Conservation (phyloP, 768 basidiomycete genomes). For the Termitomyces sp. region DNA sequence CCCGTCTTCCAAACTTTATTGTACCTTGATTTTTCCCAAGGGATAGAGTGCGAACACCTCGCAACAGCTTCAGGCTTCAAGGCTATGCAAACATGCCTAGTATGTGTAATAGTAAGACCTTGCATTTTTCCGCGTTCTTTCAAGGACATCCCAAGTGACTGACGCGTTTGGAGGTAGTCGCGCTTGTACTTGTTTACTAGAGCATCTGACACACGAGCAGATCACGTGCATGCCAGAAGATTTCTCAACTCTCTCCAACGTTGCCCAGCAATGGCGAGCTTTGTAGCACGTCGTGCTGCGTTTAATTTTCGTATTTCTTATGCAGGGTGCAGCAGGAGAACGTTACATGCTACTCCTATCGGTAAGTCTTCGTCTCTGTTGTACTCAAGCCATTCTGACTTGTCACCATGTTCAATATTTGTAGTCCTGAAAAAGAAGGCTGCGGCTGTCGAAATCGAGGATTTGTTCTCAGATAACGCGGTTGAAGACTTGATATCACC, state of each 20-base stretch:
- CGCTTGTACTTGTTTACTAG: background rate
- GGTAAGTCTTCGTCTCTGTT: background rate
- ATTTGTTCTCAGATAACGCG: conserved; percentile 9
- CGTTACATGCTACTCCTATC: conserved; percentile 6
- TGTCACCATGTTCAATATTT: background rate
- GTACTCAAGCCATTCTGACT: background rate
- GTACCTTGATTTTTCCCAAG: background rate
- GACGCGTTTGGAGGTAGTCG: conserved; percentile 4
- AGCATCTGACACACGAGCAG: background rate
- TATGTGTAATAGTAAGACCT: background rate
- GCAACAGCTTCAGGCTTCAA: background rate
- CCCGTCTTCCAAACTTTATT: background rate
- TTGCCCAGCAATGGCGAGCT: conserved; percentile 5
- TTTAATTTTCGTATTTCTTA: background rate
- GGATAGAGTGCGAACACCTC: background rate
- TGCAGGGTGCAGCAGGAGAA: background rate
- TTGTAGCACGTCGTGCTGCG: conserved; percentile 3
- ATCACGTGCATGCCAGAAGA: background rate
- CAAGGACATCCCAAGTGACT: background rate
- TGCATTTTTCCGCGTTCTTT: too few species aligned
- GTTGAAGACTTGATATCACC: conserved; percentile 5
- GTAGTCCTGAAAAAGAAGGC: conserved; percentile 11
- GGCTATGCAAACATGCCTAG: background rate
- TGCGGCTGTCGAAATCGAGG: conserved; percentile 8
- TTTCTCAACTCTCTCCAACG: background rate